Evolutionary conservation across 2,329 filamentous ascomycete genomes (phyloP), one percentile per base, ranked within the genome.

Genomic region (Shiraia sp.): DNA sequence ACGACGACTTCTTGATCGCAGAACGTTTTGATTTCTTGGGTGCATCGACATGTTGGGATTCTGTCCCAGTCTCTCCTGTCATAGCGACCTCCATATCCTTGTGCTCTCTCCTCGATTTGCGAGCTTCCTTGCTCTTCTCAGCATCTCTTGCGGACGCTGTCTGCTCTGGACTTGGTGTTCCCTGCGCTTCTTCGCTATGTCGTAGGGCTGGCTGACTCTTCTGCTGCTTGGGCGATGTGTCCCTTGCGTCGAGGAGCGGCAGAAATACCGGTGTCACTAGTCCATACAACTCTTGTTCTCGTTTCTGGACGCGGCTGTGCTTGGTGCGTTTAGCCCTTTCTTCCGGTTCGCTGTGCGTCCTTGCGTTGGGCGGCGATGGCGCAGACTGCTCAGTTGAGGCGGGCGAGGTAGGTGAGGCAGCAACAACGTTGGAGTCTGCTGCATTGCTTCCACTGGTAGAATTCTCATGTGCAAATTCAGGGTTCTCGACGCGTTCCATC

Each of bases 251-350:
- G 23, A 69, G 54, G 45, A 69, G 50, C 30, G 66, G 66, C 27
- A 69, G 55, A 39, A 69, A 69, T 6, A 63, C 57, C 10, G 63
- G 65, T 25, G 66, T 68, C 19, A 68, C 59, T 36, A 69, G 53
- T 26, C 65, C 65, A 42, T 59, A 65, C 22, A 69, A 63, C 50
- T 69, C 66, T 30, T 63, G 51, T 47, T 69, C 66, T 35, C 65
- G 59, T 53, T 69, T 68, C 49, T 68, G 65, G 19, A 68, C 65
- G 36, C 62, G 60, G 35, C 58, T 60, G 53, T 66, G 61, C 53
- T 67, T 69, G 34, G 56, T 61, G 26, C 55, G 59, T 55, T 62
- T 66, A 40, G 50, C 53, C 41, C 51, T 55, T 34, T 66, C 61
- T 30, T 53, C 50, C 12, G 53, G 49, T 33, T 43, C 35, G 36